phyloP scores from a whole-genome alignment of 2,329 filamentous ascomycete genomes.

The Colletotrichum theobromicola region DNA sequence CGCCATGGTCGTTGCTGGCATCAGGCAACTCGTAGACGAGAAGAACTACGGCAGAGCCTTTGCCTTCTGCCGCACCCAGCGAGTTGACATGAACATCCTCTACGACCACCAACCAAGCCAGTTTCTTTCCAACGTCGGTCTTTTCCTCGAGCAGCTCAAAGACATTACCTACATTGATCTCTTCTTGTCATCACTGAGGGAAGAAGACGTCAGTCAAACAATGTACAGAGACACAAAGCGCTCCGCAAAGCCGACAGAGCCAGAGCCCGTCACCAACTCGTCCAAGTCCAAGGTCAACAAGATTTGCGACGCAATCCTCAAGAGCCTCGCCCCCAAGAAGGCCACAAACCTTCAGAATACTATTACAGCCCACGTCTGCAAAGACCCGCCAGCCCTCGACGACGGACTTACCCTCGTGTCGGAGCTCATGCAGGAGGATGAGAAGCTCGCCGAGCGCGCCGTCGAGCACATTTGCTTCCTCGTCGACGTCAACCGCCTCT shows the following conservation, averaged over 20 bases:
- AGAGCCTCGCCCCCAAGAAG: constrained; percentile 66
- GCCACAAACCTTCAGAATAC: constrained; percentile 82
- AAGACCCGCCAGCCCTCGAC: constrained; percentile 86
- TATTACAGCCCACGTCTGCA: constrained; percentile 94
- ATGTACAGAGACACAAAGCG: constrained; percentile 89
- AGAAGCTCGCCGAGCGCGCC: constrained; percentile 80
- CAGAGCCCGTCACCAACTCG: constrained; percentile 13
- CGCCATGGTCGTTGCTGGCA: constrained; percentile 89
- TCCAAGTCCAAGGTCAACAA: constrained; percentile 75
- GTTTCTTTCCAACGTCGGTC: constrained; percentile 76
- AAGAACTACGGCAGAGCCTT: constrained; percentile 88
- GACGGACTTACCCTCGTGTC: constrained; percentile 83
- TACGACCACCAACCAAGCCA: constrained; percentile 91
- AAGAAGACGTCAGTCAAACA: constrained; percentile 91
- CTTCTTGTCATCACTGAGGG: constrained; percentile 84
- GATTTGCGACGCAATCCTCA: constrained; percentile 85
- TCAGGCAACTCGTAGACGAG: constrained; percentile 78
- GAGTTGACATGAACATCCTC: constrained; percentile 97
- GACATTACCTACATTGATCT: constrained; percentile 86
- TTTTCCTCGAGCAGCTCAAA: constrained; percentile 85
- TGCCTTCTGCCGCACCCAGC: constrained; percentile 84
- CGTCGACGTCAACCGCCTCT: constrained; percentile 89
- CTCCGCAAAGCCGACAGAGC: background rate
- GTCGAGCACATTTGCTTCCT: constrained; percentile 98
- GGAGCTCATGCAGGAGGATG: constrained; percentile 70